Percentiles rank a stretch among this genome's conserved stretches.
phyloP scores from a whole-genome alignment of 306 rosid species.

The Glycine latifolia region DNA sequence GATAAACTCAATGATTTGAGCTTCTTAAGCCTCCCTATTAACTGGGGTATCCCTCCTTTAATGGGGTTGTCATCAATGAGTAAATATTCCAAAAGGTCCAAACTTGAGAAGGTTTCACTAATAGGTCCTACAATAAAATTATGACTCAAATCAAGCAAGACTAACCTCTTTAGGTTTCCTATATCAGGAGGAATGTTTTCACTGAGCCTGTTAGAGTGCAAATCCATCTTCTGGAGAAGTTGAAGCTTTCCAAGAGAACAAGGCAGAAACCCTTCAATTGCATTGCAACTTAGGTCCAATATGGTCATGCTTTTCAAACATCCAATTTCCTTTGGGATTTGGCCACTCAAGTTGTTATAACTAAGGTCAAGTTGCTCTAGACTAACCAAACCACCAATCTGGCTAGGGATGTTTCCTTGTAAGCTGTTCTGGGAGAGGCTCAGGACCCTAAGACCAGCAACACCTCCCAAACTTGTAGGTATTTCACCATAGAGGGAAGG shows the following conservation, averaged over 20 bases:
- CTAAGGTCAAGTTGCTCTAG: conserved; percentile 72
- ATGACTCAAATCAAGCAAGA: conserved; percentile 66
- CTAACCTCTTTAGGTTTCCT: conserved; percentile 61
- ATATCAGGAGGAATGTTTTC: conserved; percentile 57
- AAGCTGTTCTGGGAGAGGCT: conserved; percentile 67
- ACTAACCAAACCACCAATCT: conserved; percentile 56
- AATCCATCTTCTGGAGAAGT: conserved; percentile 66
- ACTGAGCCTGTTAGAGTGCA: conserved; percentile 58
- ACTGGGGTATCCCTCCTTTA: conserved; percentile 54
- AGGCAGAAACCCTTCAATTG: conserved; percentile 57
- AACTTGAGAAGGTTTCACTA: conserved; percentile 55
- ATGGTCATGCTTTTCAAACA: conserved; percentile 58
- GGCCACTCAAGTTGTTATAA: conserved; percentile 65
- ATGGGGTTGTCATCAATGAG: conserved; percentile 67
- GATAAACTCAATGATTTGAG: conserved; percentile 61
- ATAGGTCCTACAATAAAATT: conserved; percentile 65
- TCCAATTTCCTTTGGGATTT: conserved; percentile 65
- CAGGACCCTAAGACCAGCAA: conserved; percentile 58
- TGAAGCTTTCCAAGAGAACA: conserved; percentile 58
- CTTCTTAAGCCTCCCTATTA: conserved; percentile 57
- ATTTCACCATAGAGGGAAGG: conserved; percentile 63
- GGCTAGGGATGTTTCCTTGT: conserved; percentile 56
- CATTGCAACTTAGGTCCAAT: conserved; percentile 70
- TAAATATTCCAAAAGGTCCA: conserved; percentile 60
- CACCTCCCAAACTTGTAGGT: conserved; percentile 54